Percentiles rank a stretch among this genome's conserved stretches.
phyloP scores from a whole-genome alignment of 345 rosid species.

The Bretschneidera sinensis region DNA sequence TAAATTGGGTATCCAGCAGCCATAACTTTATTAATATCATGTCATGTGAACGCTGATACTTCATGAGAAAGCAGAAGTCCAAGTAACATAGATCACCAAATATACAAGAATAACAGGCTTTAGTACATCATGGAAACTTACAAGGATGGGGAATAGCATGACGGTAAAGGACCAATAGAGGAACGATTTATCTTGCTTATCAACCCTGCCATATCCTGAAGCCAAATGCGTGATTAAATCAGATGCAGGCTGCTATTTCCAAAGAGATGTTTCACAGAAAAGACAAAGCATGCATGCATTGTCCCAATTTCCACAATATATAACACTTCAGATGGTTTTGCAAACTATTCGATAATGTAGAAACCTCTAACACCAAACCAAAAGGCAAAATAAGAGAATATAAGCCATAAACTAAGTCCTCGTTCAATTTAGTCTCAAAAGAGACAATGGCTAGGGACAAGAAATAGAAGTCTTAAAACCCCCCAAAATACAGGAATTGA shows the following conservation, averaged over 20 bases:
- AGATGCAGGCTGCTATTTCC: background rate
- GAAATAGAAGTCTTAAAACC: background rate
- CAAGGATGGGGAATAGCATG: slow-evolving; percentile 93
- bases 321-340: background rate
- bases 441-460: background rate
- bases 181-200: slow-evolving; percentile 99
- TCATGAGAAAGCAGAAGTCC: background rate
- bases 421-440: background rate
- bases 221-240: slow-evolving; percentile 19
- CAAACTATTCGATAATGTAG: background rate
- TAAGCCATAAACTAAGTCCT: no score
- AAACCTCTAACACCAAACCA: slow-evolving; percentile 19
- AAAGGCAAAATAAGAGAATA: background rate
- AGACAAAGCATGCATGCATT: background rate
- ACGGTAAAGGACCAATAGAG: slow-evolving; percentile 88
- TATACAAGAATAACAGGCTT: slow-evolving; percentile 10
- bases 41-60: background rate
- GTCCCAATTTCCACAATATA: background rate
- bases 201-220: slow-evolving; percentile 98
- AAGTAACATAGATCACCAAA: background rate
- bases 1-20: background rate
- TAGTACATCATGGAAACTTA: slow-evolving; percentile 35
- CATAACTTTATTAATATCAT: background rate
- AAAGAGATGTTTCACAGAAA: background rate
- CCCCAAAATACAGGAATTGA: no score